Base-by-base conservation (phyloP, 768 basidiomycete species). In the Leccinum incarnatum region DNA sequence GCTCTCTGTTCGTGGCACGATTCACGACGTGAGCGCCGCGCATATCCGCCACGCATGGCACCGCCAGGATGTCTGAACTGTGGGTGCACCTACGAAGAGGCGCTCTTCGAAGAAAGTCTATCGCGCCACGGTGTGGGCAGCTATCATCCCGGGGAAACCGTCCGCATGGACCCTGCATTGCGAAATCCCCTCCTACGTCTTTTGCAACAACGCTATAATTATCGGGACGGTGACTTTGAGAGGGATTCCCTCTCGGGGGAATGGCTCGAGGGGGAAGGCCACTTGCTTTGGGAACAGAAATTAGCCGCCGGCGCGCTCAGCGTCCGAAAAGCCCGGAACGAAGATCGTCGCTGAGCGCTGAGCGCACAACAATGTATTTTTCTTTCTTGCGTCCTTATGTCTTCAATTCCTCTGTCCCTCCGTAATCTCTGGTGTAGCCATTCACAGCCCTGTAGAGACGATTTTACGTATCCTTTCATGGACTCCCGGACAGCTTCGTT, bases 1-100 rank as follows among this genome's bases (percentile, higher is more conserved):
- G 91, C 91, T 1, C 81, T 93, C 36, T 93, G 91, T 70, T 87
- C 92, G 4, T 94, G 91, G 91, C 91, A 94, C 67, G 92, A 94
- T 72, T 91, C 91, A 2, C 81, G 91, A 49, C 84, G 91, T 29
- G 91, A 94, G 74, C 86, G 92, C 30, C 83, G 92, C 9, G 79
- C 79, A 0, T 84, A 81, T 65, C 89, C 91, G 4, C 90, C 92
- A 10, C 84, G 91, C 49, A 87, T 87, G 78, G 92, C 91, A 5
- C 91, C 91, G 10, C 75, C 79, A 0, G 88, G 89, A 10, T 81
- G 81, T 64, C 83, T 94, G 57, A 94, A 94, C 77, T 94, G 91
- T 65, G 91, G 92, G 7, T 94, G 91, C 77, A 87, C 89, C 5
- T 83, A 80, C 68, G 89, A 91, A 48, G 86, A 93, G 73, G 91